Conservation (phyloP, 352 stramenopile species). For the Phytophthora chlamydospora region DNA sequence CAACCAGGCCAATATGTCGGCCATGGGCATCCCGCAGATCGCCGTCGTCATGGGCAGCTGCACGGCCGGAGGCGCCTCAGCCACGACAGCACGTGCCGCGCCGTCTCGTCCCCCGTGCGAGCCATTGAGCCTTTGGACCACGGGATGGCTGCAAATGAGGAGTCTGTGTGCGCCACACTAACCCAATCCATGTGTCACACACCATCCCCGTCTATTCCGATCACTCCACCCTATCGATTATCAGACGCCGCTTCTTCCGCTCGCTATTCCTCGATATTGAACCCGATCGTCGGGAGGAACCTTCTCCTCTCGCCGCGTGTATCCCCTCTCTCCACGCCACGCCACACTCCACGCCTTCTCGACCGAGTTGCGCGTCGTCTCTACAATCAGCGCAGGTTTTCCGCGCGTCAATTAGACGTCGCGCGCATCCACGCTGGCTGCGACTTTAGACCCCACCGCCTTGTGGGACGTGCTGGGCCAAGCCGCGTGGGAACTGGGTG, state of each 20-base stretch:
- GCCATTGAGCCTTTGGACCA: slow-evolving; percentile 8
- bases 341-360: neutral
- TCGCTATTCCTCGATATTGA: slow-evolving; percentile 16
- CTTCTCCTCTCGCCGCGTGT: neutral
- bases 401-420: slow-evolving; percentile 2
- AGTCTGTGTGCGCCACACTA: slow-evolving; percentile 4
- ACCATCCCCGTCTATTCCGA: slow-evolving; percentile 7
- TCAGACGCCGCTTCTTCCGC: slow-evolving; percentile 6
- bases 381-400: neutral
- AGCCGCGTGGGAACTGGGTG: slow-evolving; percentile 45
- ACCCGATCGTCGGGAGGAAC: neutral
- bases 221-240: slow-evolving; percentile 6
- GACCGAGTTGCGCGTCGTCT: slow-evolving; percentile 20
- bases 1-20: slow-evolving; percentile 98
- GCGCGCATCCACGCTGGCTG: slow-evolving; percentile 22
- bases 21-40: slow-evolving; percentile 95
- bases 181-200: neutral
- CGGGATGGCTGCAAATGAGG: slow-evolving; percentile 7
- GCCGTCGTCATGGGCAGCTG: slow-evolving; percentile 98
- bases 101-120: slow-evolving; percentile 13
- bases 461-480: slow-evolving; percentile 35
- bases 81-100: slow-evolving; percentile 33
- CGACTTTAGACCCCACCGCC: slow-evolving; percentile 18
- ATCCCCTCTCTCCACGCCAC: neutral
- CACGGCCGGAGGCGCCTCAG: slow-evolving; percentile 91